phyloP scores from a whole-genome alignment of 1,139 yeast species.

The Nakaseomyces kungkrabaensis region DNA sequence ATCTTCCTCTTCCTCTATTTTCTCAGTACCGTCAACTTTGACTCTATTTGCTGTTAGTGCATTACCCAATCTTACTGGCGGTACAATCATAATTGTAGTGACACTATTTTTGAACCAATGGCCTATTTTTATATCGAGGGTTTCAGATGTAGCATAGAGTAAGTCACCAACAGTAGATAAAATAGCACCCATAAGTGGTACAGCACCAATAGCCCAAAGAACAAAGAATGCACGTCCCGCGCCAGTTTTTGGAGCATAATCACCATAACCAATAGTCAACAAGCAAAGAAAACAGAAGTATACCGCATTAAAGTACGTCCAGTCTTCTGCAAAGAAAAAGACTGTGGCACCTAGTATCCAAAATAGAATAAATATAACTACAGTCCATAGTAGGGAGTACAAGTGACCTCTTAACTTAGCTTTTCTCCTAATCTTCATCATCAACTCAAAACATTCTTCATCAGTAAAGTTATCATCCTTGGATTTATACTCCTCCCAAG shows the following conservation, averaged over 20 bases:
- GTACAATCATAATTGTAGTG: not conserved
- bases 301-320: conserved; percentile 60
- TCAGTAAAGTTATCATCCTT: conserved; percentile 25
- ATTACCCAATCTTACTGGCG: not conserved
- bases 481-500: conserved; percentile 15
- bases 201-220: conserved; percentile 70
- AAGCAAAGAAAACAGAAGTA: conserved; percentile 70
- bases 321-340: conserved; percentile 47
- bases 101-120: conserved; percentile 10
- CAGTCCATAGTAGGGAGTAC: conserved; percentile 34
- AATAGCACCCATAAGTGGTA: conserved; percentile 77
- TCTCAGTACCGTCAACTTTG: conserved; percentile 5
- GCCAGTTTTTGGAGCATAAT: conserved; percentile 48
- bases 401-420: conserved; percentile 30
- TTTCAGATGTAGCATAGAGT: conserved; percentile 31
- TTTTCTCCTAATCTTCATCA: conserved; percentile 38
- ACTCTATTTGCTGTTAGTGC: conserved; percentile 3
- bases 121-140: conserved; percentile 16
- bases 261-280: conserved; percentile 81
- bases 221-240: conserved; percentile 69
- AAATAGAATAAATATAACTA: conserved; percentile 43
- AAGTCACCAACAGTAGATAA: conserved; percentile 65
- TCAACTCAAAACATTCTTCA: conserved; percentile 42
- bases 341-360: conserved; percentile 67
- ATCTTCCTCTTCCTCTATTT: not conserved